These are phyloP conservation scores for Agastache rugosa DNA, from an alignment of 257 asterid species.

Conservation along the genomic window DNA sequence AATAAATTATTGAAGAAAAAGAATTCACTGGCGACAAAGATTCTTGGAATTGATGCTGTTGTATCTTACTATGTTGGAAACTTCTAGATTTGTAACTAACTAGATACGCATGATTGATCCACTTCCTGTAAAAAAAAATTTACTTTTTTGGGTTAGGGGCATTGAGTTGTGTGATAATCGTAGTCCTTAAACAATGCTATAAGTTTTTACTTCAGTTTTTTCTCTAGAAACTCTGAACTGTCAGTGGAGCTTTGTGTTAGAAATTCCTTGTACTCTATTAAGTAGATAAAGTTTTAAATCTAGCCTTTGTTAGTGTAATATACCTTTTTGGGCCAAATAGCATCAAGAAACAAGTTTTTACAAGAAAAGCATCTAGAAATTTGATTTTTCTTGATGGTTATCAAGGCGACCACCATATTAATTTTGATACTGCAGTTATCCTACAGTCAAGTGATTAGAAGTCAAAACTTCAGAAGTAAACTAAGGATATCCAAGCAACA, in stretches of 20 bases:
- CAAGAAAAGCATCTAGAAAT: slow-evolving; percentile 20
- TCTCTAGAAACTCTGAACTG: neutral
- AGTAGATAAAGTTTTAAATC: slow-evolving; percentile 5
- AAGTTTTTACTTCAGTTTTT: neutral
- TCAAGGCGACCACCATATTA: slow-evolving; percentile 1
- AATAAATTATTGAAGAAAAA: slow-evolving; percentile 8
- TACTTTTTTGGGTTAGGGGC: slow-evolving; percentile 13
- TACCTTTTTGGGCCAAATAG: neutral
- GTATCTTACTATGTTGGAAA: slow-evolving; percentile 14
- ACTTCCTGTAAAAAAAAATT: neutral
- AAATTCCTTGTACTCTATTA: neutral
- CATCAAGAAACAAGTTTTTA: neutral
- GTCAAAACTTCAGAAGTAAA: slow-evolving; percentile 12
- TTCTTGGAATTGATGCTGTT: slow-evolving; percentile 27
- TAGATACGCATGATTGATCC: slow-evolving; percentile 2
- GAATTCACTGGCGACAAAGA: slow-evolving; percentile 15
- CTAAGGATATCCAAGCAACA: slow-evolving; percentile 23
- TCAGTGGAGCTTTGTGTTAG: neutral
- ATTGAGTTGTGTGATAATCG: neutral
- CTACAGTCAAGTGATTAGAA: slow-evolving; percentile 4
- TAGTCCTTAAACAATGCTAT: neutral
- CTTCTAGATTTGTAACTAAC: slow-evolving; percentile 23
- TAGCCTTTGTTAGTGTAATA: neutral
- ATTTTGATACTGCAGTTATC: neutral
- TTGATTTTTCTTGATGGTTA: slow-evolving; percentile 1